Conservation (phyloP, 352 stramenopile genomes). For the Pythium periplocum region DNA sequence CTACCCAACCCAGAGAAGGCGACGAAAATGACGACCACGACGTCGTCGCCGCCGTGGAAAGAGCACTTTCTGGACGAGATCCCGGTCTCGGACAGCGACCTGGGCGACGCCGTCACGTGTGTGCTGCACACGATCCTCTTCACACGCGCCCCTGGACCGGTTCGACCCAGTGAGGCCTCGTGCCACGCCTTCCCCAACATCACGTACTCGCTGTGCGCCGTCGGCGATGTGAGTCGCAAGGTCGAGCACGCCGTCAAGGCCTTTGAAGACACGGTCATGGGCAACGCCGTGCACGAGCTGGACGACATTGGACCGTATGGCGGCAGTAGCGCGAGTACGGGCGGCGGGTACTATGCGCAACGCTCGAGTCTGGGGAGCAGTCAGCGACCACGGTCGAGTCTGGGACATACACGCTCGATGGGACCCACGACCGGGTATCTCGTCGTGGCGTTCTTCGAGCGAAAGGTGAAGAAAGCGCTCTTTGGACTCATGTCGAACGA, state of each 20-base stretch:
- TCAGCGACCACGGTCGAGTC: constrained; percentile 3
- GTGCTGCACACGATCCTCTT: constrained; percentile 56
- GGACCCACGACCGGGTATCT: constrained; percentile 31
- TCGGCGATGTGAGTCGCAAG: constrained; percentile 74
- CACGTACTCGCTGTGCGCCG: constrained; percentile 72
- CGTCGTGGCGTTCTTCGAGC: constrained; percentile 73
- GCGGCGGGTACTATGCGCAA: constrained; percentile 13
- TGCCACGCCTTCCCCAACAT: constrained; percentile 72
- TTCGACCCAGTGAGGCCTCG: constrained; percentile 67
- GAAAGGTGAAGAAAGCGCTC: constrained; percentile 77
- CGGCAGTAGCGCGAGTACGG: constrained; percentile 1
- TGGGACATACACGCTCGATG: too few relatives aligned
- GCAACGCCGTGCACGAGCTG: constrained; percentile 5
- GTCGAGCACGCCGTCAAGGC: constrained; percentile 60
- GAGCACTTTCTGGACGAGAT: constrained; percentile 69
- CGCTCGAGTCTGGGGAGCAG: constrained; percentile 13
- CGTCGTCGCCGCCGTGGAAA: constrained; percentile 26
- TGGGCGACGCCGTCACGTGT: too few relatives aligned
- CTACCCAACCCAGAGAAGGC: too few relatives aligned
- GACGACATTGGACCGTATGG: constrained; percentile 21
- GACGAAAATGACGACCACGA: not conserved
- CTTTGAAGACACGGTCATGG: constrained; percentile 51
- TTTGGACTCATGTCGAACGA: constrained; percentile 84
- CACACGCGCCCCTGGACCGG: constrained; percentile 61
- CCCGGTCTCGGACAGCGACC: too few relatives aligned